Percentiles rank a stretch among this genome's conserved stretches.
Evolutionary conservation across 768 basidiomycete genomes (phyloP).

Genomic region (Suillus occidentalis): DNA sequence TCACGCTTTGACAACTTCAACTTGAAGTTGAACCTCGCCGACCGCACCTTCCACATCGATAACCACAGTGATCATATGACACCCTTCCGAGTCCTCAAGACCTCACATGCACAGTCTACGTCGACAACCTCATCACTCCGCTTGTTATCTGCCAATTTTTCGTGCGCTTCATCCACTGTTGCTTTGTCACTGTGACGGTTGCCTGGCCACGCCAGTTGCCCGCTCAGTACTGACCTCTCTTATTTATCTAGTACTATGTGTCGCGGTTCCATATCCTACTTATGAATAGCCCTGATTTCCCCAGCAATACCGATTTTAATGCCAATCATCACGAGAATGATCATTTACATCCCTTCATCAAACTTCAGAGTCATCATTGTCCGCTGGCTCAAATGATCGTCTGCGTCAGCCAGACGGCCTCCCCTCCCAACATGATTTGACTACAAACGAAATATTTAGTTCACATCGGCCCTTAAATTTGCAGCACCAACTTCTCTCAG

Average conservation of each 20-base stretch:
- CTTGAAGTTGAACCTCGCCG: too few relatives aligned
- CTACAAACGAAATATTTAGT: conserved; percentile 25
- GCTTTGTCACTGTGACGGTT: too few relatives aligned
- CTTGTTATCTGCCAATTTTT: conserved; percentile 20
- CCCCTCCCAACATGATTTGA: conserved; percentile 27
- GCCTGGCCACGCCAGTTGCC: too few relatives aligned
- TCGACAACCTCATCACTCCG: conserved; percentile 23
- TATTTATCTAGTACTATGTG: too few relatives aligned
- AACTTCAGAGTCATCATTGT: too few relatives aligned
- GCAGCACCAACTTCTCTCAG: conserved; percentile 35
- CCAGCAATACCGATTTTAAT: conserved; percentile 39
- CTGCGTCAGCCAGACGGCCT: conserved; percentile 35
- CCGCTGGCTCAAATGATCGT: conserved; percentile 33
- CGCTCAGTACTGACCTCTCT: too few relatives aligned
- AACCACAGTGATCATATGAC: conserved; percentile 43
- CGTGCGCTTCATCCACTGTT: conserved; percentile 22
- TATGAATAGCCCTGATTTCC: conserved; percentile 55
- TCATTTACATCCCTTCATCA: too few relatives aligned
- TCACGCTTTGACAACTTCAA: conserved; percentile 42
- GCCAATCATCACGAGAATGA: conserved; percentile 35
- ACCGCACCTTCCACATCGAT: conserved; percentile 44
- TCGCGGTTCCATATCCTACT: conserved; percentile 50
- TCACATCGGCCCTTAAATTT: conserved; percentile 27
- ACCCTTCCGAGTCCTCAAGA: too few relatives aligned
- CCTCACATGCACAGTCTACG: conserved; percentile 40